A percentile compares a stretch with the other conserved stretches of the same genome.
phyloP scores from a whole-genome alignment of 768 basidiomycete species.

The Trametes meyenii region DNA sequence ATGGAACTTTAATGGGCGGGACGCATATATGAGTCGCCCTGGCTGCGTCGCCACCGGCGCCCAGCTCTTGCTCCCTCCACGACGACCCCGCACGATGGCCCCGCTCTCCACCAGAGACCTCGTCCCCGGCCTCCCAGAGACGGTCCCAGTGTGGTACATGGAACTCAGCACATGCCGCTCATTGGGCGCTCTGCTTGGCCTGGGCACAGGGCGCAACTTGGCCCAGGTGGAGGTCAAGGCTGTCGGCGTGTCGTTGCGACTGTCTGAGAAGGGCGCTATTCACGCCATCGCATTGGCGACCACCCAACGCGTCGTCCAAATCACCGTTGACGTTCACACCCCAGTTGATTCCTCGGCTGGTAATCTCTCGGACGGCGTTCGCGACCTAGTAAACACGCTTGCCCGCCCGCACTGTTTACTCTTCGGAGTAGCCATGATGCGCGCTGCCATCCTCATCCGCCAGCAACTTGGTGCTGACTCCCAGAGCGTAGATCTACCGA shows the following conservation, averaged over 20 bases:
- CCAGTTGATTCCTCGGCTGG: background rate
- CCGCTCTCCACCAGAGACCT: background rate
- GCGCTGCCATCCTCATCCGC: too few relatives aligned
- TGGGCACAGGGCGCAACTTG: background rate
- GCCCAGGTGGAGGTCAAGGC: background rate
- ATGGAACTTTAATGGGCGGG: background rate
- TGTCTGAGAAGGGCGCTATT: slow-evolving; percentile 16
- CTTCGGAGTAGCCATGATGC: too few relatives aligned
- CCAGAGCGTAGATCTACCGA: background rate
- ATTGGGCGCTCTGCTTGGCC: slow-evolving; percentile 1
- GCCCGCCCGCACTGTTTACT: background rate
- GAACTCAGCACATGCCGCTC: background rate
- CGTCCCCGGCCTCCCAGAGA: slow-evolving; percentile 4
- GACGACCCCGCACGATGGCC: slow-evolving; percentile 1
- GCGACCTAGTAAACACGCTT: background rate
- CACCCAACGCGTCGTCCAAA: slow-evolving; percentile 2
- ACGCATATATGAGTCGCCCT: background rate
- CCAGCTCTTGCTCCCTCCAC: background rate
- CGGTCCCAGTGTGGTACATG: background rate
- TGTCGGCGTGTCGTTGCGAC: slow-evolving; percentile 20
- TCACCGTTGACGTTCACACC: background rate
- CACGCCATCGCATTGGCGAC: slow-evolving; percentile 24
- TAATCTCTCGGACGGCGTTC: background rate
- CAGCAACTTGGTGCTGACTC: slow-evolving; percentile 21
- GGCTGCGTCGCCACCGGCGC: too few relatives aligned